phyloP scores from a whole-genome alignment of 2,329 filamentous ascomycete genomes.

The Colletotrichum lupini region DNA sequence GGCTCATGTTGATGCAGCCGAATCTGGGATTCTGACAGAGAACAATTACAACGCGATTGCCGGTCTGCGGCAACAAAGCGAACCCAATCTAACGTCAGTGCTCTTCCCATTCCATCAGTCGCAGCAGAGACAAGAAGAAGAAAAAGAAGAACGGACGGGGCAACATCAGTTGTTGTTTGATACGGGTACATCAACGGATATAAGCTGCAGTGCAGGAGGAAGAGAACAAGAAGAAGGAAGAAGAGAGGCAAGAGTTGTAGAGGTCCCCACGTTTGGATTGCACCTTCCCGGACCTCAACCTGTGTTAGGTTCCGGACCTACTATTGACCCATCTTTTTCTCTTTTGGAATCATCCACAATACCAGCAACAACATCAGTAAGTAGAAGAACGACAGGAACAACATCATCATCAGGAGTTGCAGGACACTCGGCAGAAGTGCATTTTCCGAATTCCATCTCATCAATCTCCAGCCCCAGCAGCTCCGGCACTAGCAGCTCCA shows the following conservation, averaged over 20 bases:
- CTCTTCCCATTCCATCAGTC: background rate
- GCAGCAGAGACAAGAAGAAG: background rate
- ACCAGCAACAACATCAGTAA: background rate
- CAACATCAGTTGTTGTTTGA: background rate
- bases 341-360: background rate
- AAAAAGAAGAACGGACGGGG: background rate
- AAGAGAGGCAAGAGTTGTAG: background rate
- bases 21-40: conserved; percentile 6
- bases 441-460: conserved; percentile 18
- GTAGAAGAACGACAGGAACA: background rate
- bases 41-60: conserved; percentile 6
- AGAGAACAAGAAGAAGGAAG: background rate
- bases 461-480: conserved; percentile 7
- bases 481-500: background rate
- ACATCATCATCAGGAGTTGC: background rate
- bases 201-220: background rate
- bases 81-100: conserved; percentile 10
- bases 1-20: background rate
- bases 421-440: conserved; percentile 8
- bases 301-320: background rate
- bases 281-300: background rate
- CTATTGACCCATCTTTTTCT: conserved; percentile 6
- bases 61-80: conserved; percentile 1
- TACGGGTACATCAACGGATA: background rate
- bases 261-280: background rate